Evolutionary conservation across 192 early-diverging fungal genomes (phyloP).

Genomic region (Coemansia sp.): DNA sequence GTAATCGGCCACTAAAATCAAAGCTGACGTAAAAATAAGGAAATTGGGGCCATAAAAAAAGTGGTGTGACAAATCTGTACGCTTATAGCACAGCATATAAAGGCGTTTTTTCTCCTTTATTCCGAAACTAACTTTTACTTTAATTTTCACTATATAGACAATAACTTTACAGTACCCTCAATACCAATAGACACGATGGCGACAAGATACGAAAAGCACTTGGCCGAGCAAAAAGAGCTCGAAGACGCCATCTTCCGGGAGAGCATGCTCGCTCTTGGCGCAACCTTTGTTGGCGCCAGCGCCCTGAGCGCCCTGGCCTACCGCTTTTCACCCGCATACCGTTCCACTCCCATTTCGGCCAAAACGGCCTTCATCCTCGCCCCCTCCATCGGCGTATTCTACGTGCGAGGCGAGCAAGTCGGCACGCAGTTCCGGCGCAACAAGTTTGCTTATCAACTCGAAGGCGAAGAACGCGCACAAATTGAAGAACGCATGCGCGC

Average conservation of each 20-base stretch:
- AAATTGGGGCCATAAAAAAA: neutral
- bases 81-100: too few relatives aligned
- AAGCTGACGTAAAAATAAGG: too few relatives aligned
- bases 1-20: neutral
- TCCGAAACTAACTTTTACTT: neutral
- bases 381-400: slow-evolving; percentile 46
- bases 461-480: slow-evolving; percentile 26
- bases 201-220: slow-evolving; percentile 13
- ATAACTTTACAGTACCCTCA: too few relatives aligned
- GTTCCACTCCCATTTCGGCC: slow-evolving; percentile 42
- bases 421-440: slow-evolving; percentile 38
- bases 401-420: slow-evolving; percentile 48
- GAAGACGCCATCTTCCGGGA: slow-evolving; percentile 30
- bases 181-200: slow-evolving; percentile 14
- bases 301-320: slow-evolving; percentile 30
- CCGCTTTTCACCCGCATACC: slow-evolving; percentile 35
- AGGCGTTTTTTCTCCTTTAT: neutral
- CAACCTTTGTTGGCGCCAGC: slow-evolving; percentile 24
- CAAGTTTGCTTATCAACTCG: slow-evolving; percentile 27
- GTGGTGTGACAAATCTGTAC: neutral
- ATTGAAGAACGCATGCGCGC: slow-evolving; percentile 7
- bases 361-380: slow-evolving; percentile 49
- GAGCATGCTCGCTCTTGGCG: slow-evolving; percentile 40
- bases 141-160: neutral
- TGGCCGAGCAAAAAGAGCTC: slow-evolving; percentile 31